Evolutionary conservation across 2,329 filamentous ascomycete genomes (phyloP).

Genomic region (Aspergillus niger): DNA sequence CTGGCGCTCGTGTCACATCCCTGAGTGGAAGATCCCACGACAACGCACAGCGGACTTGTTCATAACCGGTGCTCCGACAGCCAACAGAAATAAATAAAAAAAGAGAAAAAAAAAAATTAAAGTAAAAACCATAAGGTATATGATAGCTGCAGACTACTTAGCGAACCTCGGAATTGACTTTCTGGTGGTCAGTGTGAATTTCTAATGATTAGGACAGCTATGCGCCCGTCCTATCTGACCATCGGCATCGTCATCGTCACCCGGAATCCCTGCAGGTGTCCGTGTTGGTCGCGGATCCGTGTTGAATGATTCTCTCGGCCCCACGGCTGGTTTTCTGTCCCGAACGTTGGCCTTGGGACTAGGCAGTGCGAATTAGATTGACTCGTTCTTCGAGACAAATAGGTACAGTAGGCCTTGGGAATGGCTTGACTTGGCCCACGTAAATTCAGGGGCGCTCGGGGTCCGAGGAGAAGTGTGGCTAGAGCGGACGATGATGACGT

Average conservation of each 20-base stretch:
- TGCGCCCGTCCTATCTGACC: not conserved
- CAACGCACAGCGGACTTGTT: not conserved
- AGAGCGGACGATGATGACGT: constrained; percentile 6
- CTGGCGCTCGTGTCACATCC: constrained; percentile 15
- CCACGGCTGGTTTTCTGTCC: constrained; percentile 15
- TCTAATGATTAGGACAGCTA: constrained; percentile 2
- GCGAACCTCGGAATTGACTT: not conserved
- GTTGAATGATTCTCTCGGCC: constrained; percentile 11
- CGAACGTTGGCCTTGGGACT: constrained; percentile 1
- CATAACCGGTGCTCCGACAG: not conserved
- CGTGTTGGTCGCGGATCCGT: constrained; percentile 22
- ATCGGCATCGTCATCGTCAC: constrained; percentile 8
- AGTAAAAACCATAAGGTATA: too few relatives aligned
- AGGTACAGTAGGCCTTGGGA: not conserved
- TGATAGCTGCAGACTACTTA: not conserved
- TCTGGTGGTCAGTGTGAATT: constrained; percentile 2
- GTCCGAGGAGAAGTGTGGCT: constrained; percentile 1
- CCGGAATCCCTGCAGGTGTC: constrained; percentile 20
- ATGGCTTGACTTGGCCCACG: constrained; percentile 2
- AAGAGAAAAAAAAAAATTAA: too few relatives aligned
- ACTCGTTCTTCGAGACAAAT: not conserved
- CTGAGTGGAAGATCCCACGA: not conserved
- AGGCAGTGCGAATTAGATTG: not conserved
- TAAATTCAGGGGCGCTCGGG: constrained; percentile 10
- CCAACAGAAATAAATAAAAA: not conserved